A percentile compares a stretch with the other conserved stretches of the same genome.
Evolutionary conservation across 441 rosid species (phyloP).

Genomic region (Mallotus repandus): DNA sequence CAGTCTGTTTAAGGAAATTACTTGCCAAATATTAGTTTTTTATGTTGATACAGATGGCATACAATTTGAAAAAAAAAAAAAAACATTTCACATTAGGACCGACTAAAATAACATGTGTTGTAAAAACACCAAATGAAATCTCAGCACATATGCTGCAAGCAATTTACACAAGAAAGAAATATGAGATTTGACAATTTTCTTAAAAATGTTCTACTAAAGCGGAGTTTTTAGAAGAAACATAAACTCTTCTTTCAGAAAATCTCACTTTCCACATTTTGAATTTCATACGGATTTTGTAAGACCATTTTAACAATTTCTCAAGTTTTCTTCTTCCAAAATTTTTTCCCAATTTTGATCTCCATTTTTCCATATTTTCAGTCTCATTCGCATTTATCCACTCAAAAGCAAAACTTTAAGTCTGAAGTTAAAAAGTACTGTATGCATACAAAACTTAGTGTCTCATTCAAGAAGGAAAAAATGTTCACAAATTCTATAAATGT

Average conservation of each 20-base stretch:
- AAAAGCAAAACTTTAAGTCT: too few relatives aligned
- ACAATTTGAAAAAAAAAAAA: not conserved
- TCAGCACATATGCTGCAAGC: not conserved
- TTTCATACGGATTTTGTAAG: not conserved
- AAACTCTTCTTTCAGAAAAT: not conserved
- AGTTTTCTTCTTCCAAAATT: not conserved
- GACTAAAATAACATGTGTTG: not conserved
- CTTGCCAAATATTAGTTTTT: not conserved
- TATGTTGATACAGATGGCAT: not conserved
- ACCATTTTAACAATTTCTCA: not conserved
- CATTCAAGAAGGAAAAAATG: too few relatives aligned
- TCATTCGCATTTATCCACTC: not conserved
- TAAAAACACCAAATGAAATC: not conserved
- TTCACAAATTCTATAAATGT: too few relatives aligned
- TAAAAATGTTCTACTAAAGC: not conserved
- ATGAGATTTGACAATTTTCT: not conserved
- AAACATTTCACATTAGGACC: not conserved
- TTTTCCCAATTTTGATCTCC: not conserved
- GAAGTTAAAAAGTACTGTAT: too few relatives aligned
- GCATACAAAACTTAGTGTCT: too few relatives aligned
- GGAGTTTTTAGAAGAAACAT: not conserved
- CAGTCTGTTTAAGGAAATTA: not conserved
- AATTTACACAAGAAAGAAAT: not conserved
- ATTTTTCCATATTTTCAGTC: not conserved
- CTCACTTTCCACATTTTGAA: not conserved